A percentile compares a stretch with the other conserved stretches of the same genome.
Conservation (phyloP, 2,329 filamentous ascomycete species). For the Pleomassaria siparia region DNA sequence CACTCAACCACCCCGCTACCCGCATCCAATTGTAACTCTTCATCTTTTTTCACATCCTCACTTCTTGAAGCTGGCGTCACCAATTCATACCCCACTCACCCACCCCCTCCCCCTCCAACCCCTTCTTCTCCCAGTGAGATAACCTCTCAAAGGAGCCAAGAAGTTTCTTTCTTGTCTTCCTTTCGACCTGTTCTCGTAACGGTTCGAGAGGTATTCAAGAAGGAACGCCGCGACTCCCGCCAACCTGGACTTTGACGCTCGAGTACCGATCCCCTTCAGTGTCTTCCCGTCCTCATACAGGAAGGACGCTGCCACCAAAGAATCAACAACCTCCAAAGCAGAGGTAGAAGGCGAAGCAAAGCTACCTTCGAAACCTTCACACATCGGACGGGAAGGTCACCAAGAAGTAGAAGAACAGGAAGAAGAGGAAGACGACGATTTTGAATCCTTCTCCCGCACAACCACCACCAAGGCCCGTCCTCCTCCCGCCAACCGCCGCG, state of each 20-base stretch:
- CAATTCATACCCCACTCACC: slow-evolving; percentile 21
- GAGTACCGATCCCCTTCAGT: slow-evolving; percentile 97
- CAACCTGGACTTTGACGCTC: slow-evolving; percentile 99
- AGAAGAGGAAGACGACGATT: slow-evolving; percentile 84
- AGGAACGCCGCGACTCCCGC: slow-evolving; percentile 75
- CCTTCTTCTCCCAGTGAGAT: slow-evolving; percentile 30
- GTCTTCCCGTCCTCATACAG: slow-evolving; percentile 99
- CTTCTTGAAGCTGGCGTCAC: slow-evolving; percentile 35
- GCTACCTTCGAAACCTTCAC: slow-evolving; percentile 69
- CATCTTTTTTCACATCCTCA: slow-evolving; percentile 30
- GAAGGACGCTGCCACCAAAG: slow-evolving; percentile 65
- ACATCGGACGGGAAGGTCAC: slow-evolving; percentile 98
- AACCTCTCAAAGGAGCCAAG: slow-evolving; percentile 43
- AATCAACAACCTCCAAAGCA: slow-evolving; percentile 64
- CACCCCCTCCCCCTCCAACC: slow-evolving; percentile 15
- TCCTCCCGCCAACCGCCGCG: slow-evolving; percentile 49
- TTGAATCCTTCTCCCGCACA: slow-evolving; percentile 55
- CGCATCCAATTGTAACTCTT: slow-evolving; percentile 42
- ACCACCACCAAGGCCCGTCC: no score
- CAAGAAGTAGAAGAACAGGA: slow-evolving; percentile 95
- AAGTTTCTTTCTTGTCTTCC: slow-evolving; percentile 66
- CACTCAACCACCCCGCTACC: slow-evolving; percentile 38
- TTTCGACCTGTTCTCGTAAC: slow-evolving; percentile 57
- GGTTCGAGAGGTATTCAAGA: slow-evolving; percentile 68
- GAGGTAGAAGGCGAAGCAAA: slow-evolving; percentile 90